Evolutionary conservation across 2,329 filamentous ascomycete genomes (phyloP), one percentile per base, ranked within the genome.

Genomic region (Ceratocystis papillata): DNA sequence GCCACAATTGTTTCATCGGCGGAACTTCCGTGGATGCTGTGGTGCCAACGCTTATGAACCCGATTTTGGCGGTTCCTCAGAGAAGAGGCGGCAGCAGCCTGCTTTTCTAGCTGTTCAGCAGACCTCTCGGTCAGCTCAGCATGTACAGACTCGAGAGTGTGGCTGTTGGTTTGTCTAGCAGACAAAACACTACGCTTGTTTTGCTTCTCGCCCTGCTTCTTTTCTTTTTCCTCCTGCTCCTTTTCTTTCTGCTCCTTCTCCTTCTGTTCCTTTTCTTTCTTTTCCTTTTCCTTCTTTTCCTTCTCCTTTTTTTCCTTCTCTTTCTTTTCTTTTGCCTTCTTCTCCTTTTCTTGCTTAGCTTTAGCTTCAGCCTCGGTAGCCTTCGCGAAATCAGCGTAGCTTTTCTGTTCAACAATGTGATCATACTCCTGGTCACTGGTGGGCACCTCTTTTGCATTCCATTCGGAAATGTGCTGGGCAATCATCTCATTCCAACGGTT

Each of bases 401-500:
- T 45, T 37, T 46, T 60, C 3, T 59, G 25, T 22, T 67, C 66
- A 25, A 67, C 20, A 5, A 57, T 30, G n/a, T 63, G 17, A 7
- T 62, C 63, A 10, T 65, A 67, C 59, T 67, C 66, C 20, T 68
- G 67, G 10, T 69, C 62, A 2, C 65, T 66, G 1, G 70, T 70
- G 20, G 72, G 70, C 4, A 71, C 68, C 15, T 70, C 70, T 2
- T 70, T 76, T 12, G 73, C 71, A 55, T 74, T 73, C 82, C 82
- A 85, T 6, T 74, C 70, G 0, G 74, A 71, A 63, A 81, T 72
- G 17, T 73, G 72, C 5, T 72, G 72, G n/a, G 75, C 72, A 2
- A 83, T 68, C 46, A 73, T 69, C 3, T 73, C 69, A 69, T 85
- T 82, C 82, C 82, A 85, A 12, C 75, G 73, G 7, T 71, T 71